Evolutionary conservation across 164 flowering plant genomes (phyloP).

Genomic region (Euptelea pleiosperma): DNA sequence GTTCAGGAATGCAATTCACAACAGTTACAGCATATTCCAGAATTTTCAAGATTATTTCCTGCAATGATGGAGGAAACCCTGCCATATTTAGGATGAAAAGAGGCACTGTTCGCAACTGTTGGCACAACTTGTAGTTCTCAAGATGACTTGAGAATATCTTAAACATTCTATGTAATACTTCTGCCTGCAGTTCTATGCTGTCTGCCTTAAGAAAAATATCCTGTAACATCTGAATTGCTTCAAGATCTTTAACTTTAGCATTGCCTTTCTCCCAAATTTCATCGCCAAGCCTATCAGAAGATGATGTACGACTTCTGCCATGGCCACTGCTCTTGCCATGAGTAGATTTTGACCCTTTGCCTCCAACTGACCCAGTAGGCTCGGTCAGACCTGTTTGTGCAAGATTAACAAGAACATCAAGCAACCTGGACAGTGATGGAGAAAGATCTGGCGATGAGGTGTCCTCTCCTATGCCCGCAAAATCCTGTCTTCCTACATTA

Average conservation of each 20-base stretch:
- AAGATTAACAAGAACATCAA: conserved; percentile 89
- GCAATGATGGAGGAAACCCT: conserved; percentile 78
- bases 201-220: conserved; percentile 92
- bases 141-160: conserved; percentile 93
- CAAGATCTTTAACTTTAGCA: conserved; percentile 81
- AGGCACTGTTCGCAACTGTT: conserved; percentile 88
- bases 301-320: conserved; percentile 52
- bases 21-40: conserved; percentile 99
- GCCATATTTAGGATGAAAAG: conserved; percentile 93
- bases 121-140: conserved; percentile 93
- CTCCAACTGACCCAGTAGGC: conserved; percentile 32
- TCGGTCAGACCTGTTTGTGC: conserved; percentile 83
- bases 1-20: conserved; percentile 96
- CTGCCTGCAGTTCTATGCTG: conserved; percentile 78
- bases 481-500: conserved; percentile 24
- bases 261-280: conserved; percentile 77
- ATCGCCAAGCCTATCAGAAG: conserved; percentile 59
- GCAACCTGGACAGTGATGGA: conserved; percentile 81
- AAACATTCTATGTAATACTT: conserved; percentile 91
- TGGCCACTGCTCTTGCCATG: conserved; percentile 48
- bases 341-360: conserved; percentile 45
- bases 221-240: conserved; percentile 96
- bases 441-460: conserved; percentile 42
- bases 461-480: conserved; percentile 25
- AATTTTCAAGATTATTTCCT: conserved; percentile 87